phyloP scores from a whole-genome alignment of 2,329 filamentous ascomycete species.

The Ascochyta fabae region DNA sequence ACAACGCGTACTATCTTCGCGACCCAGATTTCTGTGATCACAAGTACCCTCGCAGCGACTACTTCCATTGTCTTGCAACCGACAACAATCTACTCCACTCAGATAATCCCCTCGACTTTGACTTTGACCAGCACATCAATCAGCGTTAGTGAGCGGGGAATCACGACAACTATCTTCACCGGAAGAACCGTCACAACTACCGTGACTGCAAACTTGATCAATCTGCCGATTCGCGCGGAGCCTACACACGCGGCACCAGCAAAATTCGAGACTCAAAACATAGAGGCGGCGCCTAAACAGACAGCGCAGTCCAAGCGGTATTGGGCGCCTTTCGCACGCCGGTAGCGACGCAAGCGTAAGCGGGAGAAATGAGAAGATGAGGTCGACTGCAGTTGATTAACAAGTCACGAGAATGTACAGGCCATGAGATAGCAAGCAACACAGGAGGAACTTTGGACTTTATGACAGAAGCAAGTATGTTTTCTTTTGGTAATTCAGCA shows the following conservation, averaged over 20 bases:
- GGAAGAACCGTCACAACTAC: constrained; percentile 1
- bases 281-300: background rate
- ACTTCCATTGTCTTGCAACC: constrained; percentile 8
- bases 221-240: background rate
- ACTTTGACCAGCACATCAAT: background rate
- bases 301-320: background rate
- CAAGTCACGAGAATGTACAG: no score
- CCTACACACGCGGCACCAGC: background rate
- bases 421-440: no score
- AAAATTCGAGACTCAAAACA: background rate
- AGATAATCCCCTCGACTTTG: background rate
- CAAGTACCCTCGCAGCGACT: background rate
- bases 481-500: no score
- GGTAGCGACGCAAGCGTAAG: background rate
- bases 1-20: constrained; percentile 2
- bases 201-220: background rate
- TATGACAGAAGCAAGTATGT: no score
- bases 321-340: background rate
- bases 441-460: no score
- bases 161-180: constrained; percentile 2
- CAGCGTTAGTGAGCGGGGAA: background rate
- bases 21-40: background rate
- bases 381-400: no score
- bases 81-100: constrained; percentile 8
- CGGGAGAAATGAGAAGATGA: no score